Evolutionary conservation across 139 green algal species (phyloP), one percentile per base, ranked within the genome.

Genomic region (Nannochloris sp.): DNA sequence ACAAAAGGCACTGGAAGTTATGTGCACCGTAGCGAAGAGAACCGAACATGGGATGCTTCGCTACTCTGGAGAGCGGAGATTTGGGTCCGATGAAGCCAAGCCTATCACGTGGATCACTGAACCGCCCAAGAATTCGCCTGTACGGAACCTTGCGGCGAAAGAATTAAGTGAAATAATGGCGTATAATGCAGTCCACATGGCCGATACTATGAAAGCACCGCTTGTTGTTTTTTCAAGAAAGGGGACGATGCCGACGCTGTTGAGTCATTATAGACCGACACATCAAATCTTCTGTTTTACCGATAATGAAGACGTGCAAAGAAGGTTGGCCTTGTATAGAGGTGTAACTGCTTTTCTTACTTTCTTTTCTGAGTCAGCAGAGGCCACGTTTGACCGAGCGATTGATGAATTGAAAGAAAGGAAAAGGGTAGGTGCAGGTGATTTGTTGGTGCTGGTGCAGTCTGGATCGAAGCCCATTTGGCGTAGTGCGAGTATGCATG

Each of bases 231-330:
- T 84, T 66, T 66, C 59, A 24, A 61, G 77, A 30, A 81, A 79
- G 56, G 76, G 76, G 30, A 74, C 80, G 61, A 96, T 95, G 86
- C 85, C 89, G 2, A 76, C 73, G 6, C 83, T 96, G 66, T 71
- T 96, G 23, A 84, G 66, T 37, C 88, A 96, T 77, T 94, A 95
- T 80, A 67, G 88, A 19, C 89, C 89, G 24, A 71, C 90, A 70
- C 68, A 67, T 51, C 80, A 71, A 6, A 90, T 93, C 68, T 96
- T 85, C 61, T 80, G 80, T 36, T 96, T 96, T 68, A 91, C 82
- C 31, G 91, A 95, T 57, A 79, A 84, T 65, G 30, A 68, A 15
- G 38, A 69, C 9, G 83, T 95, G 48, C 87, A 95, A 83, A 82
- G 84, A 25, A 79, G 82, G n/a, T 60, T 96, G 57, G 79, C 87